These are phyloP conservation scores for Hericium rajendrae DNA, from an alignment of 768 basidiomycete genomes.

Conservation along the genomic window DNA sequence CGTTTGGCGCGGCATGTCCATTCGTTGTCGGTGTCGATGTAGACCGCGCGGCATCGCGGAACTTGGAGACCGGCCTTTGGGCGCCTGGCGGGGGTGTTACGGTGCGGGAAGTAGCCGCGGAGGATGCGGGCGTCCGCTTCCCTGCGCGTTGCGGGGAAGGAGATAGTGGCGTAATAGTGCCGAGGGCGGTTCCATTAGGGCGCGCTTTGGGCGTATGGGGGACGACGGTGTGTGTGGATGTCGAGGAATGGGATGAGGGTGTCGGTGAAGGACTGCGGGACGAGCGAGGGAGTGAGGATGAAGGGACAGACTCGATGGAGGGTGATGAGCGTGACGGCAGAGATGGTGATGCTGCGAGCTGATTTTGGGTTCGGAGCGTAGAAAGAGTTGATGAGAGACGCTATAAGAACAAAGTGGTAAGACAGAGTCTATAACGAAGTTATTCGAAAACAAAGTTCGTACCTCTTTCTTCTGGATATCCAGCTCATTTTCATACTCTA, in stretches of 20 bases:
- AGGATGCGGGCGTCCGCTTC: background rate
- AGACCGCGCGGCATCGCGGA: background rate
- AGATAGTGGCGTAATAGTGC: background rate
- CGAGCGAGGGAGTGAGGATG: slow-evolving; percentile 6
- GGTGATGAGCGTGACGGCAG: background rate
- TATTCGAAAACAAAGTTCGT: slow-evolving; percentile 1
- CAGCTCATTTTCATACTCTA: slow-evolving; percentile 65
- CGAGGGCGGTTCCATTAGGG: background rate
- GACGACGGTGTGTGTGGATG: slow-evolving; percentile 13
- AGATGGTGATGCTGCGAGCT: background rate
- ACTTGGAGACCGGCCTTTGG: background rate
- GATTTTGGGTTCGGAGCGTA: slow-evolving; percentile 4
- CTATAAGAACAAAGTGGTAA: slow-evolving; percentile 8
- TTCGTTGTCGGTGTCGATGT: background rate
- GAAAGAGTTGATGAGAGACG: slow-evolving; percentile 3
- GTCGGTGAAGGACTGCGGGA: slow-evolving; percentile 13
- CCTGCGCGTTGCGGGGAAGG: background rate
- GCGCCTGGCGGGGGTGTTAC: slow-evolving; percentile 3
- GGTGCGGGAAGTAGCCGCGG: slow-evolving; percentile 1
- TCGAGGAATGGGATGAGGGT: slow-evolving; percentile 10
- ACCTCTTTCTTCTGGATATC: slow-evolving; percentile 42
- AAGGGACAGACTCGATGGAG: background rate
- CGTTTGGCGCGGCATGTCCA: background rate
- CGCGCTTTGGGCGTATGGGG: slow-evolving; percentile 8
- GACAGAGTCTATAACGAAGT: slow-evolving; percentile 9